A percentile compares a stretch with the other conserved stretches of the same genome.
phyloP scores from a whole-genome alignment of 495 filamentous ascomycete species.

The Hypoxylon subgilvum region DNA sequence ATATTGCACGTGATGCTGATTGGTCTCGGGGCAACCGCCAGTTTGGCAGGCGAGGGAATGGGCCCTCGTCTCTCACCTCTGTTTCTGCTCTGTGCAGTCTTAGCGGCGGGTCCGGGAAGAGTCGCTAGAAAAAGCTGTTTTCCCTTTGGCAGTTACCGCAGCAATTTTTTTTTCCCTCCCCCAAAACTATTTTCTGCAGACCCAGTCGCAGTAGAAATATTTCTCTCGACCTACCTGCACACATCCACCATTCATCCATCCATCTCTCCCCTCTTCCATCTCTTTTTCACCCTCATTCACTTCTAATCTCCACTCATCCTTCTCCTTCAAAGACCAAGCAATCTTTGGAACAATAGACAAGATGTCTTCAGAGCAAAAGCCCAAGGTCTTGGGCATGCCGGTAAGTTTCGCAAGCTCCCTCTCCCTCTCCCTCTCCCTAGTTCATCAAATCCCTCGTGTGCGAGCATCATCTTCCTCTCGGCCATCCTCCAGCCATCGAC shows the following conservation, averaged over 20 bases:
- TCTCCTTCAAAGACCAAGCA: slow-evolving; percentile 51
- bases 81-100: slow-evolving; percentile 39
- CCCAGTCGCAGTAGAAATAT: slow-evolving; percentile 43
- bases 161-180: slow-evolving; percentile 55
- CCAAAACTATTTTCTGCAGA: slow-evolving; percentile 40
- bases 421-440: background rate
- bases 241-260: no score
- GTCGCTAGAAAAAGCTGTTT: slow-evolving; percentile 47
- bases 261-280: slow-evolving; percentile 23
- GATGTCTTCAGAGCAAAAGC: slow-evolving; percentile 60
- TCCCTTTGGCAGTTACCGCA: slow-evolving; percentile 41
- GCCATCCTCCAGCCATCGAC: slow-evolving; percentile 22
- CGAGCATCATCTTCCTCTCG: slow-evolving; percentile 46
- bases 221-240: slow-evolving; percentile 30
- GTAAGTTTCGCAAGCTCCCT: slow-evolving; percentile 54
- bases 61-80: slow-evolving; percentile 29
- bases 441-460: slow-evolving; percentile 49
- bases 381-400: slow-evolving; percentile 84
- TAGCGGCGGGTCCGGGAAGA: slow-evolving; percentile 44
- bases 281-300: slow-evolving; percentile 26
- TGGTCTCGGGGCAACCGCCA: slow-evolving; percentile 42
- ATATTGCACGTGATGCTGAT: slow-evolving; percentile 31
- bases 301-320: slow-evolving; percentile 53
- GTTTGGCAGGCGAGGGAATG: slow-evolving; percentile 52
- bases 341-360: slow-evolving; percentile 59